Percentiles rank a stretch among this genome's conserved stretches.
phyloP scores from a whole-genome alignment of 805 yeast genomes.

The Saccharomyces kudriavzevii region DNA sequence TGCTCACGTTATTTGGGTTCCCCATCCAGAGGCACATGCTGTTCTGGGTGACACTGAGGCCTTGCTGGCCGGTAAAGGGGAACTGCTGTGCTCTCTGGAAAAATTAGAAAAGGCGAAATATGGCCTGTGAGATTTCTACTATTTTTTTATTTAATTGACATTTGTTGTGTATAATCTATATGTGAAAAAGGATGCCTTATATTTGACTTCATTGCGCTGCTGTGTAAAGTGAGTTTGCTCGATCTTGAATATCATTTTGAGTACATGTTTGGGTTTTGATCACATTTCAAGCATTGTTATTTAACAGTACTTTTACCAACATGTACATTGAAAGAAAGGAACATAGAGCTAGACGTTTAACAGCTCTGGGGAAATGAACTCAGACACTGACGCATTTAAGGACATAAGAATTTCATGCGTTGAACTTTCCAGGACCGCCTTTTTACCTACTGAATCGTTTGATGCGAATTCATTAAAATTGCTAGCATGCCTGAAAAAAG shows the following conservation, averaged over 20 bases:
- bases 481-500: slow-evolving; percentile 28
- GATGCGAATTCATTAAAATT: slow-evolving; percentile 29
- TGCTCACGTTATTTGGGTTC: slow-evolving; percentile 88
- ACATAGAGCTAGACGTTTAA: not conserved
- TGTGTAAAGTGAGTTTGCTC: not conserved
- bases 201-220: not conserved
- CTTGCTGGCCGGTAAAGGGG: slow-evolving; percentile 51
- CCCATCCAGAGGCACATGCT: slow-evolving; percentile 64
- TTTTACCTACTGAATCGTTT: slow-evolving; percentile 32
- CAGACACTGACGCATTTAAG: slow-evolving; percentile 12
- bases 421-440: slow-evolving; percentile 35
- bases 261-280: not conserved
- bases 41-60: slow-evolving; percentile 46
- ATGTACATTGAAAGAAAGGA: not conserved
- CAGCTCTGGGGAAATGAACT: not conserved
- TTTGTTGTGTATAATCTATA: no score
- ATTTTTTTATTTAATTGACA: not conserved
- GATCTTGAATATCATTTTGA: not conserved
- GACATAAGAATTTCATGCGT: slow-evolving; percentile 39
- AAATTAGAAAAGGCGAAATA: slow-evolving; percentile 45
- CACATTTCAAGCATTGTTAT: not conserved
- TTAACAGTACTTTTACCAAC: not conserved
- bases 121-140: slow-evolving; percentile 32
- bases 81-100: slow-evolving; percentile 42
- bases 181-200: not conserved